phyloP scores from a whole-genome alignment of 1,284 basidiomycete genomes.

The Heterobasidion occidentale region DNA sequence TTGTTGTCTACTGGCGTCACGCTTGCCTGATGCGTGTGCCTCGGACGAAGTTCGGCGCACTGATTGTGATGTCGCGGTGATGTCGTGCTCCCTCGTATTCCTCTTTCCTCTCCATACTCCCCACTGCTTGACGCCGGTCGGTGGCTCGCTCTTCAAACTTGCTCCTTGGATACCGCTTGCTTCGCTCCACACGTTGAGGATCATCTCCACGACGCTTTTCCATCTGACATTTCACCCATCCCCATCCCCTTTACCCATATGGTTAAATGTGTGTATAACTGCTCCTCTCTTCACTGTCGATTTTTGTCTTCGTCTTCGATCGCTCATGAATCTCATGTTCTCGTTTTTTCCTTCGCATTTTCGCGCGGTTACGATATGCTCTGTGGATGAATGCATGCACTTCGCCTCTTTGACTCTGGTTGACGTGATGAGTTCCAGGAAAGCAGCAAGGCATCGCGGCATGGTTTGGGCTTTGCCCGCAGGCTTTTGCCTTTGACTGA shows the following conservation, averaged over 20 bases:
- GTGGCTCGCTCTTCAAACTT: constrained; percentile 12
- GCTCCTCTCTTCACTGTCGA: not conserved
- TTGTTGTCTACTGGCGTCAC: too few relatives aligned
- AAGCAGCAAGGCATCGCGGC: not conserved
- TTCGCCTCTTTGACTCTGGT: not conserved
- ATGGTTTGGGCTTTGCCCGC: not conserved
- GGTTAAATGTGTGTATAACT: not conserved
- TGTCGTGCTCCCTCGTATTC: not conserved
- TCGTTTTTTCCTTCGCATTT: not conserved
- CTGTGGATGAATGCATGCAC: not conserved
- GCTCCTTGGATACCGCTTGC: not conserved
- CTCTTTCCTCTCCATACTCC: not conserved
- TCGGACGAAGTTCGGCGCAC: too few relatives aligned
- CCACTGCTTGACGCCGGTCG: constrained; percentile 14
- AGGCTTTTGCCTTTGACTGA: too few relatives aligned
- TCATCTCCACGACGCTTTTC: not conserved
- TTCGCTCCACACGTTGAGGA: not conserved
- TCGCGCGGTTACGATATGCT: not conserved
- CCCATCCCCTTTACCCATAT: not conserved
- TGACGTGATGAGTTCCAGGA: too few relatives aligned
- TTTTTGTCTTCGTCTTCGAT: not conserved
- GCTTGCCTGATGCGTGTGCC: too few relatives aligned
- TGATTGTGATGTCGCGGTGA: not conserved
- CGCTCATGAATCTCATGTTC: not conserved
- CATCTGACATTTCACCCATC: not conserved